Base-by-base conservation (phyloP, 164 flowering plant genomes). In the Liquidambar formosana region DNA sequence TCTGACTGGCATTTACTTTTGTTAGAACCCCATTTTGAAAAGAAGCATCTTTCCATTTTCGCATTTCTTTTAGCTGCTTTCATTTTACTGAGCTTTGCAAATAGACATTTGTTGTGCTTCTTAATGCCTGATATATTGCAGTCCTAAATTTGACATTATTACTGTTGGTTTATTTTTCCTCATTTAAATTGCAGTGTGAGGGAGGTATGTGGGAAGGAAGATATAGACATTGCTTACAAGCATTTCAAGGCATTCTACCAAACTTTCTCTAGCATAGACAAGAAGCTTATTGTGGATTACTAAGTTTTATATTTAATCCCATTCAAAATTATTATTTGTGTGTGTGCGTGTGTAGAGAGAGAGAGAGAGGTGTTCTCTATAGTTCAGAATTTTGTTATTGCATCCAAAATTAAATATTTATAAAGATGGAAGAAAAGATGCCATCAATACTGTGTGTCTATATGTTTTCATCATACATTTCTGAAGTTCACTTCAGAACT, bases 181-280 rank as follows among this genome's bases (percentile, higher is more conserved):
- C 1, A 64, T 44, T 57, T 10, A 3, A 60, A 38, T 48, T 80
- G 85, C 94, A 91, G 97, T 77, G 86, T 88, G 52, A 82, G 97
- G 73, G 98, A 94, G 74, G 77, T 92, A 68, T 91, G 98, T 67
- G 96, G 94, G 43, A 92, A 84, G 75, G 97, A 94, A 71, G 98
- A 94, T 72, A 64, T 91, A 41, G 94, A 92, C 76, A 84, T 80
- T 61, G 94, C 94, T 61, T 92, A 90, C 87, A 84, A 78, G 82
- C 91, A 90, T 83, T 93, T 93, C 80, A 90, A 86, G 78, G 96
- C 97, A 41, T 93, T 90, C 72, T 94, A 85, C 68, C 75, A 82
- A 70, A 80, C 87, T 28, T 92, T 94, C 76, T 90, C 96, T 21
- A 86, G 85, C 82, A 75, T 89, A 63, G 97, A 94, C 82, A 80